phyloP scores from a whole-genome alignment of 164 flowering plant species.

The Euptelea pleiosperma region DNA sequence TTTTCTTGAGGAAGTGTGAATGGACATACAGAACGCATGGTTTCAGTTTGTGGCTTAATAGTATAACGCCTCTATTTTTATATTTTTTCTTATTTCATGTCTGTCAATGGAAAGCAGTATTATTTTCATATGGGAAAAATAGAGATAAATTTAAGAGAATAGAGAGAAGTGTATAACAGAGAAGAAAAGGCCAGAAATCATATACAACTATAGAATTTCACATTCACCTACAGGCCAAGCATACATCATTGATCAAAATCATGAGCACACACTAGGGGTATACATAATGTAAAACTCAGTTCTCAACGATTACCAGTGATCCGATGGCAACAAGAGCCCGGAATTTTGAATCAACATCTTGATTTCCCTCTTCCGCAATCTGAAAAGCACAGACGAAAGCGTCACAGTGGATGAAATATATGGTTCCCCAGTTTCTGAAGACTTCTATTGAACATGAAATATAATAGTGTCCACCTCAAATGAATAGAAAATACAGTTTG shows the following conservation, averaged over 20 bases:
- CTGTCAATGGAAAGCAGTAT: too few species aligned
- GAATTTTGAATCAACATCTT: slow-evolving; percentile 71
- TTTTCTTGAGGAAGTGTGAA: too few species aligned
- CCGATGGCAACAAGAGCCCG: slow-evolving; percentile 91
- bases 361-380: slow-evolving; percentile 75
- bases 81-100: too few species aligned
- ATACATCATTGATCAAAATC: neutral
- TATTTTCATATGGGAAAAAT: too few species aligned
- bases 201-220: too few species aligned
- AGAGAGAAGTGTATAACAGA: too few species aligned
- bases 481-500: neutral
- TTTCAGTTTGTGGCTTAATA: too few species aligned
- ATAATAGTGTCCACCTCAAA: neutral
- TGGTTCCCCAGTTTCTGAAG: neutral
- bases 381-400: slow-evolving; percentile 24
- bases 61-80: too few species aligned
- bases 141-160: too few species aligned
- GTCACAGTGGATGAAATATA: neutral
- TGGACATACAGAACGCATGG: too few species aligned
- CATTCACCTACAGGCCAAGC: too few species aligned
- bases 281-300: neutral
- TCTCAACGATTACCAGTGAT: slow-evolving; percentile 58
- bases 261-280: neutral
- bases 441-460: neutral
- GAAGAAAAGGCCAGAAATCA: too few species aligned